Base-by-base conservation (phyloP, 2,329 filamentous ascomycete genomes). In the Aulographum hederae region DNA sequence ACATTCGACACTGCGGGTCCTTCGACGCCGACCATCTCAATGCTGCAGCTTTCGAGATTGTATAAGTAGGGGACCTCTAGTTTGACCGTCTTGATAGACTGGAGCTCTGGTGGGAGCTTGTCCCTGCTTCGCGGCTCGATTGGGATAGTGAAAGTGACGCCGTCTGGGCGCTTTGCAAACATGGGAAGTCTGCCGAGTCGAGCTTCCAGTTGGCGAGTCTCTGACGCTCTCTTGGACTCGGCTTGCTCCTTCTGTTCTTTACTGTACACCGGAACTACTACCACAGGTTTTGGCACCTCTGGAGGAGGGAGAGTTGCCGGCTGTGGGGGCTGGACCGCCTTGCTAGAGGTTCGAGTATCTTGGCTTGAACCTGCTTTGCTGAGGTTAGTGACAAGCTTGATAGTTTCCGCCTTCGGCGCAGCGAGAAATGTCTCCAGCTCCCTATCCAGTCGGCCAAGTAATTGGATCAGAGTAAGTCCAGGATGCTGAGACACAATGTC, bases 161-260 rank as follows among this genome's bases (percentile, higher is more conserved):
- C 78, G 50, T 85, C 77, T 18, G 64, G 57, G 1, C 73, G 74
- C 39, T 74, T 78, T 18, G 70, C 66, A 46, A 78, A 89, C 21
- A 69, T 51, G 2, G 70, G 62, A 31, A 77, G 47, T 40, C 75
- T 65, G 12, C 75, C 69, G 61, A 89, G 72, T 19, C 80, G 69
- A 18, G 78, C 67, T 53, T 85, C 78, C 1, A 89, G 62, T 44
- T 84, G 78, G 23, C 73, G 67, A 16, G 69, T 67, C 46, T 86
- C 77, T 30, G 65, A 57, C 14, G 71, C 67, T 37, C 79, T 61
- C 33, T 66, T 65, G 26, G 65, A 63, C 44, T 69, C 68, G 19
- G 79, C 79, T 36, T 65, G 59, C 3, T 57, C 54, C 35, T 69
- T 72, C 46, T 82, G 63, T 29, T 73, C 66, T 21, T 53, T 52